Base-by-base conservation (phyloP, 768 basidiomycete species). In the Termitomyces sp. region DNA sequence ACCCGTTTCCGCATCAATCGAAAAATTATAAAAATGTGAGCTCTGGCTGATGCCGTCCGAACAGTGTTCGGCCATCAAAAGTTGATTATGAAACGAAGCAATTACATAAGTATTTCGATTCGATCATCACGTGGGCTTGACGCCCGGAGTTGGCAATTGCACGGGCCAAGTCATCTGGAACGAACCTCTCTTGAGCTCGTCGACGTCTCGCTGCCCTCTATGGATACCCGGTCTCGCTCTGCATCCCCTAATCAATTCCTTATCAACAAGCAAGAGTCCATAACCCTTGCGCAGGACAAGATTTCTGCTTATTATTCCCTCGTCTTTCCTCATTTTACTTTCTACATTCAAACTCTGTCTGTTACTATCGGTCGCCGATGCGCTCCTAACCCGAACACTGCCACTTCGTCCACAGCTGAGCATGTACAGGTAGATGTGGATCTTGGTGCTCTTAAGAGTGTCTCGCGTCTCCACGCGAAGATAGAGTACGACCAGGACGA, bases 381-480 rank as follows among this genome's bases (percentile, higher is more conserved):
- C 71, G 83, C 84, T 36, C 86, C 87, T 12, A 79, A 77, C 60
- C 68, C 76, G 6, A 78, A 70, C 56, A 71, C 77, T 60, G 78
- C 81, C 31, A 79, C 84, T 3, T 79, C 87, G 1, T 86, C 89
- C 20, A 81, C 85, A 10, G 73, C 82, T 4, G 87, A 89, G 48
- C 72, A 71, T 48, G 63, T 77, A 3, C 84, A 86, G 60, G 89
- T 92, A 42, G 90, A 92, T 66, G 91, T 93, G 55, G 97, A 99
- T 76, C 87, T 99, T 9, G 97, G 97, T 8, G 90, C 94, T 4
- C 83, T 98, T 52, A 98, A 98, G 85, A 96, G 93, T 64, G 95
- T 99, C 57, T 98, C 96, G n/a, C 85, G 97, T 29, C 81, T 97
- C 17, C 97, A 99, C 71, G 97, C 97, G 38, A 89, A 87, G 79